Percentiles rank a stretch among this genome's conserved stretches.
phyloP scores from a whole-genome alignment of 2,329 filamentous ascomycete genomes.

The Calcarisporium arbuscula region DNA sequence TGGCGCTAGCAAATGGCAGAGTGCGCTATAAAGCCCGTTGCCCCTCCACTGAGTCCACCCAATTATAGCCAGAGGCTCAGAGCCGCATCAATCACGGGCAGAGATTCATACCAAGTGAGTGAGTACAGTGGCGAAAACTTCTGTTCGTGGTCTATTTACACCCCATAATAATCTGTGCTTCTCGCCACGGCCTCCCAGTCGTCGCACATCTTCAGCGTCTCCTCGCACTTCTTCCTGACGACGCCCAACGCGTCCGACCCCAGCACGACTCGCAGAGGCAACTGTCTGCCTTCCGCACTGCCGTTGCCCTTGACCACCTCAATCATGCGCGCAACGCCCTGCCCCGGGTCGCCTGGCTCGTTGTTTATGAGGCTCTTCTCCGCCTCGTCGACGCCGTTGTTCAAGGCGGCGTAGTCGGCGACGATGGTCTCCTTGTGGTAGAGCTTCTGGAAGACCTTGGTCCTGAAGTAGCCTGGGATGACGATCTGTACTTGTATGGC shows the following conservation, averaged over 20 bases:
- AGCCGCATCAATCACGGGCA: too few species aligned
- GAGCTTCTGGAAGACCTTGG: conserved; percentile 30
- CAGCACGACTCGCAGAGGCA: conserved; percentile 44
- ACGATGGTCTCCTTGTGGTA: conserved; percentile 18
- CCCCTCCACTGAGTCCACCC: too few species aligned
- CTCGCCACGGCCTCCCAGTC: conserved; percentile 43
- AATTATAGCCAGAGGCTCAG: too few species aligned
- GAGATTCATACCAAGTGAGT: too few species aligned
- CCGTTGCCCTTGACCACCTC: conserved; percentile 45
- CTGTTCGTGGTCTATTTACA: too few species aligned
- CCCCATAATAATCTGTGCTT: conserved; percentile 42
- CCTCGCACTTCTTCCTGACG: conserved; percentile 44
- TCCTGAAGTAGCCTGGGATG: conserved; percentile 35
- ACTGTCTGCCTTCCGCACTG: conserved; percentile 17
- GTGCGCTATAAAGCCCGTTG: too few species aligned
- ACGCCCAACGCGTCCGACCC: conserved; percentile 45
- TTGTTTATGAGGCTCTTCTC: conserved; percentile 18
- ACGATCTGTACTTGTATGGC: conserved; percentile 30
- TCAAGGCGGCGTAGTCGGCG: conserved; percentile 23
- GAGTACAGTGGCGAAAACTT: too few species aligned
- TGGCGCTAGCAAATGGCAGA: too few species aligned
- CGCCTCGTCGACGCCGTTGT: conserved; percentile 14
- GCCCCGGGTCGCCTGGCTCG: conserved; percentile 43
- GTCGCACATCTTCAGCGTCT: conserved; percentile 39
- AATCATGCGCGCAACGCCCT: conserved; percentile 45